phyloP scores from a whole-genome alignment of 2,329 filamentous ascomycete species.

The Diaporthe batatas region DNA sequence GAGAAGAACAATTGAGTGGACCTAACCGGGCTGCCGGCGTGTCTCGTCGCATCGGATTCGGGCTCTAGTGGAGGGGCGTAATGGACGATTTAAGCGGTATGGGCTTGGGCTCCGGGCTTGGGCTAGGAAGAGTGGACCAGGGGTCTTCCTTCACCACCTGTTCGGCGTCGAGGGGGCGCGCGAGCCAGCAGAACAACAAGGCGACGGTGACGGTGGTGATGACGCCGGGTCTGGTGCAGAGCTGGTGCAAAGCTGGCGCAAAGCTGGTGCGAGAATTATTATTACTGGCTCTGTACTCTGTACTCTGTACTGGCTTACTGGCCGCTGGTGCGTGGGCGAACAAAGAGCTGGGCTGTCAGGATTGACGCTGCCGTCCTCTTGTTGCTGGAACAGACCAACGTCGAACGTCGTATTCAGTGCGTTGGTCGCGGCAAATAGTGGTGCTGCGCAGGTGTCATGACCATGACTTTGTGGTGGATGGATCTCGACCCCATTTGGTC shows the following conservation, averaged over 20 bases:
- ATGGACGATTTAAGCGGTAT: slow-evolving; percentile 34
- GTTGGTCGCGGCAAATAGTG: slow-evolving; percentile 1
- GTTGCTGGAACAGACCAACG: background rate
- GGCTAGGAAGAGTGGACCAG: slow-evolving; percentile 36
- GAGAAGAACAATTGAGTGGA: slow-evolving; percentile 42
- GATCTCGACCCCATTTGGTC: slow-evolving; percentile 21
- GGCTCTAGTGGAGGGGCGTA: slow-evolving; percentile 37
- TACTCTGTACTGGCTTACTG: background rate
- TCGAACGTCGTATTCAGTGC: background rate
- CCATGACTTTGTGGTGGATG: slow-evolving; percentile 17
- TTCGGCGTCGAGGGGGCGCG: slow-evolving; percentile 5
- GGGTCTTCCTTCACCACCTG: slow-evolving; percentile 26
- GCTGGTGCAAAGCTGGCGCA: background rate
- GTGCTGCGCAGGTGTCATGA: background rate
- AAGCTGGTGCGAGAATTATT: background rate
- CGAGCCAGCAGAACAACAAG: slow-evolving; percentile 17
- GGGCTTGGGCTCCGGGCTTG: slow-evolving; percentile 25
- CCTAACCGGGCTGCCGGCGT: slow-evolving; percentile 39
- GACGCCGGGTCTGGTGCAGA: background rate
- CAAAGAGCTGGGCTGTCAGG: background rate
- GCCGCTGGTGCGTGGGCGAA: background rate
- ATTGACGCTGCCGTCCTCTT: background rate
- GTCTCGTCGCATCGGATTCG: slow-evolving; percentile 41
- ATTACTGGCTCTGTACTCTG: too few species aligned
- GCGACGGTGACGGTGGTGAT: background rate